Evolutionary conservation across 228 moss, liverwort and hornwort species (phyloP), one percentile per base, ranked within the genome.

Genomic region (Sphagnum magellanicum): DNA sequence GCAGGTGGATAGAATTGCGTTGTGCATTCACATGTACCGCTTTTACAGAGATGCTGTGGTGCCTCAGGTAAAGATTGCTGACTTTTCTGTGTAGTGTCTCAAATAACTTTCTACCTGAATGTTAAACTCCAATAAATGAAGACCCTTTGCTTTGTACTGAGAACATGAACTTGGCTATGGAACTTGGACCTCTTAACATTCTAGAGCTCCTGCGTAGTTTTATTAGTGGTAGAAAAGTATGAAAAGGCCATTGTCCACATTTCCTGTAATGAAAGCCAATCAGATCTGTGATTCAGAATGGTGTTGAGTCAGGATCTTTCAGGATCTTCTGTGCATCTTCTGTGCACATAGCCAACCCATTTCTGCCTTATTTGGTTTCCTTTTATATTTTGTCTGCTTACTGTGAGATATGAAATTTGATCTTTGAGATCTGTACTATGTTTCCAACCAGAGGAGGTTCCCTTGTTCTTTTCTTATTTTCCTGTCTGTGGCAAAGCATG

Each of bases 1-100:
- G 59, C 95, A 95, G 81, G 91, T 95, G 74, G 95, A 95, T 73
- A 89, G 91, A 64, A 77, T 95, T 64, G 92, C 95, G 52, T 81
- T 89, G 84, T 87, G 86, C 74, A 85, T 95, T 61, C 90, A 88
- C 75, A 69, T 92, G 74, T 95, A 95, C 73, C 90, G 92, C 32
- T 95, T 95, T 76, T 95, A 95, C 71, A 83, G 91, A 76, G 95
- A 95, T 81, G 95, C 92, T 51, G 86, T 95, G 53, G 95, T 92
- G 72, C 91, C 92, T 69, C 92, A 95, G 95, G 95, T 95, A 80
- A 48, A 7, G 32, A 32, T 32, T 32, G 32, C 32, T 2, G 1
- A 32, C 32, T 32, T 32, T 32, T 32, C 32, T 32, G 32, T 32
- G 32, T 32, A 32, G 32, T 32, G 32, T 32, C 32, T 32, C 32